Conservation (phyloP, 2,329 filamentous ascomycete genomes). For the Trichoderma brevicompactum region DNA sequence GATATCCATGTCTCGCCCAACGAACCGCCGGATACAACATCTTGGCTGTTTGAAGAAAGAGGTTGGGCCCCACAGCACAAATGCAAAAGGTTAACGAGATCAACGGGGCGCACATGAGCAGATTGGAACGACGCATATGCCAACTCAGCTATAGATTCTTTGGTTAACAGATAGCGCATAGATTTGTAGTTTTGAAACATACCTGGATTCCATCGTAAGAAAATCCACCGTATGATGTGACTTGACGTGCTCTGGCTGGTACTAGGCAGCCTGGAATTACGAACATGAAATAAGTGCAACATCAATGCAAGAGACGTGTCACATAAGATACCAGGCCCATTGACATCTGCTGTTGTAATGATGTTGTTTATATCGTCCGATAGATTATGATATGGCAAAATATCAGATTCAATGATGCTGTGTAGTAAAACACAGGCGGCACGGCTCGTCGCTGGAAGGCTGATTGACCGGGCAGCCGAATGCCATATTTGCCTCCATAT, state of each 20-base stretch:
- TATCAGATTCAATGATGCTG: slow-evolving; percentile 64
- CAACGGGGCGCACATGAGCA: slow-evolving; percentile 64
- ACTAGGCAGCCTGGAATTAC: slow-evolving; percentile 69
- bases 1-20: slow-evolving; percentile 55
- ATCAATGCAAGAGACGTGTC: slow-evolving; percentile 80
- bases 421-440: slow-evolving; percentile 76
- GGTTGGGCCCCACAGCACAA: slow-evolving; percentile 64
- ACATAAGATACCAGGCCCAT: slow-evolving; percentile 76
- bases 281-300: slow-evolving; percentile 67
- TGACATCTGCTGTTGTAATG: slow-evolving; percentile 76
- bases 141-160: slow-evolving; percentile 59
- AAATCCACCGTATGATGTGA: slow-evolving; percentile 79
- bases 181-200: slow-evolving; percentile 37
- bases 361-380: slow-evolving; percentile 73
- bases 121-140: slow-evolving; percentile 68
- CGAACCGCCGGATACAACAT: slow-evolving; percentile 51
- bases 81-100: slow-evolving; percentile 71
- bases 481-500: slow-evolving; percentile 30
- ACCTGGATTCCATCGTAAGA: slow-evolving; percentile 83
- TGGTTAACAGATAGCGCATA: neutral
- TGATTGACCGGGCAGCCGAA: slow-evolving; percentile 67
- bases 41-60: slow-evolving; percentile 39
- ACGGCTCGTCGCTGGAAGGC: slow-evolving; percentile 71
- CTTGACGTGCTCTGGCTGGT: slow-evolving; percentile 69
- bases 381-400: slow-evolving; percentile 71